Conservation (phyloP, 2,329 filamentous ascomycete species). For the Tolypocladium inflatum region DNA sequence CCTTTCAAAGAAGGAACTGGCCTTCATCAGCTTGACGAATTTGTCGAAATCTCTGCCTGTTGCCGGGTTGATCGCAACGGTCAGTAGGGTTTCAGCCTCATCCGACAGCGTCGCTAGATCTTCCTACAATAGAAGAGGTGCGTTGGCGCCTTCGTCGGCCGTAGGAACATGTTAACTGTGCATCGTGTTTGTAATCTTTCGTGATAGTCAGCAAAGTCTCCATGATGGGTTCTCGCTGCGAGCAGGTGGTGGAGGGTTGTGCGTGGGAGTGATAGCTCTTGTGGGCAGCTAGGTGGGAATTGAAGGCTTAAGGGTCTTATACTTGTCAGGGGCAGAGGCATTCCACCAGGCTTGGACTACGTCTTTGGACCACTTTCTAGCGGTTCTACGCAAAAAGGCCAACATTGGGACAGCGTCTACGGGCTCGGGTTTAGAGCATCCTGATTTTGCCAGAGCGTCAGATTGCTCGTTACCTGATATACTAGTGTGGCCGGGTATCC, state of each 20-base stretch:
- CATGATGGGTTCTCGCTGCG: constrained; percentile 1
- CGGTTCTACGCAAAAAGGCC: constrained; percentile 1
- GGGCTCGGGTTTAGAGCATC: constrained; percentile 1
- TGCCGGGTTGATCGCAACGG: not conserved
- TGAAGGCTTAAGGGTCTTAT: too few species aligned
- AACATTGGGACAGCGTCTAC: not conserved
- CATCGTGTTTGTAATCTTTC: constrained; percentile 4
- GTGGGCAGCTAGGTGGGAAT: too few species aligned
- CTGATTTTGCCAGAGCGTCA: constrained; percentile 4
- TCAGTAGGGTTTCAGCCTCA: constrained; percentile 4
- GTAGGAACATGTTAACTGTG: not conserved
- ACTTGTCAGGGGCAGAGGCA: not conserved
- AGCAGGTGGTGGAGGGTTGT: constrained; percentile 1
- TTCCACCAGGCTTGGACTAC: constrained; percentile 2
- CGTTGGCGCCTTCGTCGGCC: too few species aligned
- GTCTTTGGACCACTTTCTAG: constrained; percentile 1
- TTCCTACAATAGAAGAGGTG: too few species aligned
- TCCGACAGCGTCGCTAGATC: not conserved
- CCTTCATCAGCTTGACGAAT: constrained; percentile 4
- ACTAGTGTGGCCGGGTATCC: constrained; percentile 4
- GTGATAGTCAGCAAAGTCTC: too few species aligned
- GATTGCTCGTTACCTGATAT: constrained; percentile 5
- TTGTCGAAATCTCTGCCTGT: constrained; percentile 6
- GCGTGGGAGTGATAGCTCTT: not conserved
- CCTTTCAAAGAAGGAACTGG: constrained; percentile 5